Evolutionary conservation across 2,329 filamentous ascomycete species (phyloP).

Genomic region (Aspergillus aculeatinus): DNA sequence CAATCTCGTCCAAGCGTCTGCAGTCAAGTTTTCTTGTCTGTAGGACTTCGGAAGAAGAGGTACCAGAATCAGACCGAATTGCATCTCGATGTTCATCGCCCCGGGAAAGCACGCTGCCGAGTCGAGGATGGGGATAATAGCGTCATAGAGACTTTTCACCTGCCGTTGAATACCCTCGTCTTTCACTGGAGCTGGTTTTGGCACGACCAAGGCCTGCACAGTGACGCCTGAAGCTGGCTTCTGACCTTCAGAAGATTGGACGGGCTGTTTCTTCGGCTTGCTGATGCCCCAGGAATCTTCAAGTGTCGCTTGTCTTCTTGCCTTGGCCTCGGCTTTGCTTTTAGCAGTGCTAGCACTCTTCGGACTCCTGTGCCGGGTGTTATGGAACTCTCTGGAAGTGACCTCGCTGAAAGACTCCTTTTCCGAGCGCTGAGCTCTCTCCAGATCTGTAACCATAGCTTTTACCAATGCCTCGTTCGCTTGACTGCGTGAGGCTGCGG

Average conservation of each 20-base stretch:
- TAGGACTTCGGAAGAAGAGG: slow-evolving; percentile 26
- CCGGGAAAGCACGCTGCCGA: slow-evolving; percentile 37
- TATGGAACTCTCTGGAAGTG: slow-evolving; percentile 25
- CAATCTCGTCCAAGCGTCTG: slow-evolving; percentile 30
- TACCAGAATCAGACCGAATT: slow-evolving; percentile 39
- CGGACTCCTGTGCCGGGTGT: slow-evolving; percentile 32
- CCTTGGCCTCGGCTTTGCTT: slow-evolving; percentile 18
- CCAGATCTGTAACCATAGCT: slow-evolving; percentile 16
- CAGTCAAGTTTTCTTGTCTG: slow-evolving; percentile 17
- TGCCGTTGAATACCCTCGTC: slow-evolving; percentile 8
- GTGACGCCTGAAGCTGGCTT: neutral
- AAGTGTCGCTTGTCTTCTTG: slow-evolving; percentile 29
- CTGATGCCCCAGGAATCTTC: slow-evolving; percentile 30
- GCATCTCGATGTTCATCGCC: slow-evolving; percentile 34
- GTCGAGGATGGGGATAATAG: slow-evolving; percentile 33
- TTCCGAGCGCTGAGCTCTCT: slow-evolving; percentile 9
- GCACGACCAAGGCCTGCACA: neutral
- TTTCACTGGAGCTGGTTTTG: neutral
- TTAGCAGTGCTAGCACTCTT: slow-evolving; percentile 17
- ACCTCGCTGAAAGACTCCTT: slow-evolving; percentile 20
- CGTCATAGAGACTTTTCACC: slow-evolving; percentile 28
- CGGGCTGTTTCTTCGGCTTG: slow-evolving; percentile 11
- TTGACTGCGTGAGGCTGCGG: neutral
- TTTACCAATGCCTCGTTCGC: slow-evolving; percentile 4
- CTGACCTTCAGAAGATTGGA: neutral